Evolutionary conservation across 345 rosid genomes (phyloP).

Genomic region (Lenwebbia sp.): DNA sequence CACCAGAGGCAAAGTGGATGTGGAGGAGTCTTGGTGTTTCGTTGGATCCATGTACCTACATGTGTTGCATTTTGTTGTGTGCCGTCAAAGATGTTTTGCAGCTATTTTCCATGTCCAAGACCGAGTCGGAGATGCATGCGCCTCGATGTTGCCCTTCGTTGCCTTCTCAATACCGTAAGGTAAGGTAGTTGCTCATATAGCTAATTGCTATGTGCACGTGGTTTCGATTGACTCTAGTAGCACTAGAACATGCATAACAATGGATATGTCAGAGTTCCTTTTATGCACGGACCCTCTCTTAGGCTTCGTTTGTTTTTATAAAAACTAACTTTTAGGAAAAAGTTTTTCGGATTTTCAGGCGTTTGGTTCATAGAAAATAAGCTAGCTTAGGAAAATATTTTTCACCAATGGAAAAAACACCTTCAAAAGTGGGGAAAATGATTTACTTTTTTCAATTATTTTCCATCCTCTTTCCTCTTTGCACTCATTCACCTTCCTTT

Average conservation of each 20-base stretch:
- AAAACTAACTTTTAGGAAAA: no score
- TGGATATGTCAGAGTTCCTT: background rate
- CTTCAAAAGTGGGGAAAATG: no score
- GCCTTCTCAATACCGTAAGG: background rate
- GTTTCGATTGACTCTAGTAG: background rate
- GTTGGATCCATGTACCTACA: background rate
- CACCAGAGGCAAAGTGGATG: background rate
- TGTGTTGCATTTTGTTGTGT: background rate
- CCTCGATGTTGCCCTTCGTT: background rate
- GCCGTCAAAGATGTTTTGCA: background rate
- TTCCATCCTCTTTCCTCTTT: no score
- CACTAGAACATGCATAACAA: background rate
- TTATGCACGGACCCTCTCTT: background rate
- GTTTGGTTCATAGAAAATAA: no score
- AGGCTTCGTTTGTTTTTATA: no score
- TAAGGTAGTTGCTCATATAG: background rate
- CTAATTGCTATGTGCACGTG: background rate
- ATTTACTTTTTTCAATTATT: no score
- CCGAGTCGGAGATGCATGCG: background rate
- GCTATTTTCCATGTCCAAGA: background rate
- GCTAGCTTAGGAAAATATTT: no score
- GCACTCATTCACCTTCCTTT: no score
- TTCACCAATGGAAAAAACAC: no score
- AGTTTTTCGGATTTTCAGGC: no score
- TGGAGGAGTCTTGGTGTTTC: background rate